Evolutionary conservation across 495 filamentous ascomycete genomes (phyloP).

Genomic region (Arthonia radiata): DNA sequence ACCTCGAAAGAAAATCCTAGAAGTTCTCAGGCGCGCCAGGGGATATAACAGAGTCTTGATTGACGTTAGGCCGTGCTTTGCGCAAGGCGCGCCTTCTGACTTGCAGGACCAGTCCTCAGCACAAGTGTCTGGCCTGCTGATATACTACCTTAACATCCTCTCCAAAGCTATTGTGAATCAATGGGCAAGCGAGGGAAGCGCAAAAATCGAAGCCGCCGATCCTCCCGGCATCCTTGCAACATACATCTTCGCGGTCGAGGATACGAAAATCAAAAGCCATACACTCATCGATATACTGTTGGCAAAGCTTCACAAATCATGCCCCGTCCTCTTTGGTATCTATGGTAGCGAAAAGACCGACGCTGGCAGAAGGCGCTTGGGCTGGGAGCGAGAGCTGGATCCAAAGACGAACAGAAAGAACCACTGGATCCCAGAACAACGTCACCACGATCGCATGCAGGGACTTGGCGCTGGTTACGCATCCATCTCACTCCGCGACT

Average conservation of each 20-base stretch:
- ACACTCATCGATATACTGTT: constrained; percentile 67
- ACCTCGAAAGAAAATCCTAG: constrained; percentile 25
- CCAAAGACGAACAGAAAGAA: too few relatives aligned
- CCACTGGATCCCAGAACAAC: constrained; percentile 34
- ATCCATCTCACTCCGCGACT: constrained; percentile 57
- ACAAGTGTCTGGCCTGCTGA: constrained; percentile 33
- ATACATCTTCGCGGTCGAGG: constrained; percentile 42
- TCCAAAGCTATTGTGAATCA: constrained; percentile 53
- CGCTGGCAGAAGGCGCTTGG: constrained; percentile 38
- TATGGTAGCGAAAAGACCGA: constrained; percentile 50
- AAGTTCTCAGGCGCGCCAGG: constrained; percentile 20
- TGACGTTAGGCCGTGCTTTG: constrained; percentile 42
- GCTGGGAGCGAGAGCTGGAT: constrained; percentile 40
- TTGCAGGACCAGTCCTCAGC: constrained; percentile 25
- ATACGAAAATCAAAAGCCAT: constrained; percentile 41
- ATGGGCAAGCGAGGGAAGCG: constrained; percentile 47
- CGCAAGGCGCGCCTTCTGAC: constrained; percentile 8
- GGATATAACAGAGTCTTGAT: constrained; percentile 27
- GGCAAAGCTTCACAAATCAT: constrained; percentile 59
- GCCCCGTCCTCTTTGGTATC: constrained; percentile 73
- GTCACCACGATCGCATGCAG: constrained; percentile 57
- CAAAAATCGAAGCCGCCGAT: constrained; percentile 46
- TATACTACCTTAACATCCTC: constrained; percentile 68
- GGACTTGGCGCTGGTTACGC: constrained; percentile 69
- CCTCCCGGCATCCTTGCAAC: constrained; percentile 56